A percentile compares a stretch with the other conserved stretches of the same genome.
These are phyloP conservation scores for Botryotinia calthae DNA, from an alignment of 2,329 filamentous ascomycete species.

Conservation along the genomic window DNA sequence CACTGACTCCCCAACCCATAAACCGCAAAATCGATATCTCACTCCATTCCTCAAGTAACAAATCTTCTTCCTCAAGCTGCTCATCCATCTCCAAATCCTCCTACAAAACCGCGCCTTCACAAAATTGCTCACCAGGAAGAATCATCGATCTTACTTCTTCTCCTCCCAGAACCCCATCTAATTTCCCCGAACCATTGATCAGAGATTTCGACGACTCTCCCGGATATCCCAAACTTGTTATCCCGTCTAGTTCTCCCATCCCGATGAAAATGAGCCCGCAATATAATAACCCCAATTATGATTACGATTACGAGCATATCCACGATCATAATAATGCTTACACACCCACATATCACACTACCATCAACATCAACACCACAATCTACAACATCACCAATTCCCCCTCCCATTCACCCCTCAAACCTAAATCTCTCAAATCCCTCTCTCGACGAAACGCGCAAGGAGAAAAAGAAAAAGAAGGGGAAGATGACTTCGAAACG, in stretches of 20 bases:
- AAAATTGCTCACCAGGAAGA: background rate
- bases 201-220: background rate
- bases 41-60: background rate
- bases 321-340: background rate
- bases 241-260: background rate
- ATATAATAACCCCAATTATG: background rate
- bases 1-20: conserved; percentile 7
- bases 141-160: conserved; percentile 17
- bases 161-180: background rate
- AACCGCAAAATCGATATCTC: conserved; percentile 16
- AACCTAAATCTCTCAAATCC: background rate
- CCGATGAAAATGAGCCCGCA: background rate
- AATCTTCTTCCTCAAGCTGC: conserved; percentile 13
- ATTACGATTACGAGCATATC: background rate
- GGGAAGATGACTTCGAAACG: background rate
- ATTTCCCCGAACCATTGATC: background rate
- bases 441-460: background rate
- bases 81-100: conserved; percentile 9
- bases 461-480: background rate
- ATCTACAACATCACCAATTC: conserved; percentile 13
- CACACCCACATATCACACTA: background rate
- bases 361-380: conserved; percentile 7
- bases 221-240: conserved; percentile 1
- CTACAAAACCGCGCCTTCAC: conserved; percentile 15
- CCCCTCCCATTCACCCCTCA: background rate